These are phyloP conservation scores for Sonneratia alba DNA, from an alignment of 345 rosid genomes.

Conservation along the genomic window DNA sequence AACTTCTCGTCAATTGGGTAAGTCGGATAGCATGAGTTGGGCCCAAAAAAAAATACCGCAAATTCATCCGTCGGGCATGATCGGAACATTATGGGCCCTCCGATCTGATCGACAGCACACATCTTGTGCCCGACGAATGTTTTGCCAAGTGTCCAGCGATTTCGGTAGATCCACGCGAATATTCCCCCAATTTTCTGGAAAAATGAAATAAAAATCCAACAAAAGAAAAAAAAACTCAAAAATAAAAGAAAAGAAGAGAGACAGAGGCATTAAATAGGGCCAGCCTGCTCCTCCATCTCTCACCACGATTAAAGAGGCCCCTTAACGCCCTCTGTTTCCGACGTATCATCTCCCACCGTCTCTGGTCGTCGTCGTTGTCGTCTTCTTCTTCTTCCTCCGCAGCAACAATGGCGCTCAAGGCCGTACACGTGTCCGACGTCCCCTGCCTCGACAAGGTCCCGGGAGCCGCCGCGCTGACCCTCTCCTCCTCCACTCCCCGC, in stretches of 20 bases:
- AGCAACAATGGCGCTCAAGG: slow-evolving; percentile 57
- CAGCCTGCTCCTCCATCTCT: background rate
- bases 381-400: background rate
- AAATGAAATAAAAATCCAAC: background rate
- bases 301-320: background rate
- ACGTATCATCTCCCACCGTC: background rate
- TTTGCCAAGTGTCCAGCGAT: background rate
- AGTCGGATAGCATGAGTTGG: no score
- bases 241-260: no score
- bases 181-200: background rate
- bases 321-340: background rate
- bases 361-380: no score
- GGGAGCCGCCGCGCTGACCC: slow-evolving; percentile 24
- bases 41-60: no score
- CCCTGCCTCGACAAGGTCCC: slow-evolving; percentile 54
- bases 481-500: slow-evolving; percentile 20
- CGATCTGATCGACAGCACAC: background rate
- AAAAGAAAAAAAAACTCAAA: no score
- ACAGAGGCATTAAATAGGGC: background rate
- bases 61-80: background rate
- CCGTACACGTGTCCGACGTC: slow-evolving; percentile 68
- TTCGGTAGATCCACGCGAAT: background rate
- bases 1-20: no score
- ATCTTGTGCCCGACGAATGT: background rate
- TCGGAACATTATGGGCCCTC: background rate